Evolutionary conservation across 192 early-diverging fungal genomes (phyloP).

Genomic region (Backusella liffmaniae): DNA sequence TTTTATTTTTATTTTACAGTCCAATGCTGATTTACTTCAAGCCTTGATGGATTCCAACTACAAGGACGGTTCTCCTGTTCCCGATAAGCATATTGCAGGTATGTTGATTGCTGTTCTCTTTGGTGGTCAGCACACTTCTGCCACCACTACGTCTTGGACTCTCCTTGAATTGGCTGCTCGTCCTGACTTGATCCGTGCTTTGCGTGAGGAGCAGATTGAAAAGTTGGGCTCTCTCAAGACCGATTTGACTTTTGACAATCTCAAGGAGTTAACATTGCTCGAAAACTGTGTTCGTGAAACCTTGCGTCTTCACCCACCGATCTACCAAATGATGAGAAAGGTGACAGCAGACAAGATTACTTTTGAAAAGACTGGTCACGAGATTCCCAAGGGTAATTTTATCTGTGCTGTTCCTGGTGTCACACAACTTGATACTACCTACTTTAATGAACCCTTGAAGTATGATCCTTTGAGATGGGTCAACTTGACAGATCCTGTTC

Average conservation of each 20-base stretch:
- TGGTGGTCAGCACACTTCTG: slow-evolving; percentile 96
- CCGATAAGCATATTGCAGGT: slow-evolving; percentile 85
- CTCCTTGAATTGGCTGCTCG: slow-evolving; percentile 80
- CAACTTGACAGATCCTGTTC: slow-evolving; percentile 57
- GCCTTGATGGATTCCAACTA: slow-evolving; percentile 83
- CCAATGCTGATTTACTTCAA: slow-evolving; percentile 70
- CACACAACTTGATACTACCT: slow-evolving; percentile 73
- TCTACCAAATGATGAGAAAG: slow-evolving; percentile 92
- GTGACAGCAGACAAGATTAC: slow-evolving; percentile 69
- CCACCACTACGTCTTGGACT: slow-evolving; percentile 92
- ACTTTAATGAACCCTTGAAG: slow-evolving; percentile 75
- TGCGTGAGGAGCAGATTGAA: slow-evolving; percentile 73
- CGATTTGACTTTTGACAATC: slow-evolving; percentile 64
- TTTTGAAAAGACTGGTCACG: slow-evolving; percentile 73
- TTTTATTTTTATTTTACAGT: slow-evolving; percentile 2
- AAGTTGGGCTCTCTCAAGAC: slow-evolving; percentile 55
- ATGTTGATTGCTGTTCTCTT: slow-evolving; percentile 97
- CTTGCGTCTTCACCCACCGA: slow-evolving; percentile 90
- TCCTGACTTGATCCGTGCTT: slow-evolving; percentile 65
- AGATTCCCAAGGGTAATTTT: slow-evolving; percentile 90
- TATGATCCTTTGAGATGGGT: slow-evolving; percentile 86
- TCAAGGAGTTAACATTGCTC: slow-evolving; percentile 74
- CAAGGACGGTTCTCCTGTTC: slow-evolving; percentile 82
- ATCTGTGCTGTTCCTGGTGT: slow-evolving; percentile 82
- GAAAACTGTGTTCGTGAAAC: slow-evolving; percentile 90